Evolutionary conservation across 495 filamentous ascomycete genomes (phyloP).

Genomic region (Aspergillus affinis): DNA sequence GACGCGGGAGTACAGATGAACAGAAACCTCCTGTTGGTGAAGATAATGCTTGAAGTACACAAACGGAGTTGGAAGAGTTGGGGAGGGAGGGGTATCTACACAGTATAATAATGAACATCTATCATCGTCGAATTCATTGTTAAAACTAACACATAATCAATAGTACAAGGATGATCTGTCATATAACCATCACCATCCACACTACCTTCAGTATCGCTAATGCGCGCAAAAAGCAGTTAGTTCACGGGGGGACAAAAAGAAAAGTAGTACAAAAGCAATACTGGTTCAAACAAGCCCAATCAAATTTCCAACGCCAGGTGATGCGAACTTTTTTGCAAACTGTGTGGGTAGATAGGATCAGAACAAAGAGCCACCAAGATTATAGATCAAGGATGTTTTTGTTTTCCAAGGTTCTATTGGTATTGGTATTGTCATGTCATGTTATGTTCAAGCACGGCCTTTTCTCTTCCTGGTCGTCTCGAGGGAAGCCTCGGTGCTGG

Average conservation of each 20-base stretch:
- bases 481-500: slow-evolving; percentile 34
- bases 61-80: background rate
- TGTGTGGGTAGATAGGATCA: background rate
- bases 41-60: background rate
- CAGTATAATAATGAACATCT: background rate
- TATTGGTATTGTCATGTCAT: background rate
- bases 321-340: background rate
- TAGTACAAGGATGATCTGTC: slow-evolving; percentile 5
- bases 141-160: slow-evolving; percentile 6
- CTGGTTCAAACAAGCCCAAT: background rate
- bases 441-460: background rate
- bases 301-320: background rate
- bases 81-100: no score
- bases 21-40: background rate
- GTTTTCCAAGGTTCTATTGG: background rate
- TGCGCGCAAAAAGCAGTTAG: background rate
- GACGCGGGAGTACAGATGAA: background rate
- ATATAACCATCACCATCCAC: slow-evolving; percentile 1
- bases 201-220: slow-evolving; percentile 11
- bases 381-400: background rate
- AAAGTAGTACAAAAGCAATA: background rate
- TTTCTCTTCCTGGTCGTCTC: slow-evolving; percentile 14
- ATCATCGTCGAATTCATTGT: slow-evolving; percentile 10
- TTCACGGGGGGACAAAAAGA: background rate
- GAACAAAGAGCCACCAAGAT: background rate